Evolutionary conservation across 2,329 filamentous ascomycete species (phyloP).

Genomic region (Huntiella omanensis): DNA sequence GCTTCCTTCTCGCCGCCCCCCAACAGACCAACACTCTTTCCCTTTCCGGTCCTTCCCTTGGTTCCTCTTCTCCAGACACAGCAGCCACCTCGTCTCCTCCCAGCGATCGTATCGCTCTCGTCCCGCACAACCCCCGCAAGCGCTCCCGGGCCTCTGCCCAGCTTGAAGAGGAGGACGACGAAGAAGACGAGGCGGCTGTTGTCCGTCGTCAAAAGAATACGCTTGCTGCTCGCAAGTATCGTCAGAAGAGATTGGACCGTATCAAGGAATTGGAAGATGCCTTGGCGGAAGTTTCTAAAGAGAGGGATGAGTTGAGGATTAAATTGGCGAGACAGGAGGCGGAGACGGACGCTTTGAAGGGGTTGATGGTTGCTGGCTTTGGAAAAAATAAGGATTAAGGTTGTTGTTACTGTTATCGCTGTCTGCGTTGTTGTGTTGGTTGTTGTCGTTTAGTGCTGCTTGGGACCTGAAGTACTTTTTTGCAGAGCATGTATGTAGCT

Average conservation of each 20-base stretch:
- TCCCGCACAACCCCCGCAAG: constrained; percentile 1
- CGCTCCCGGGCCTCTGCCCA: constrained; percentile 5
- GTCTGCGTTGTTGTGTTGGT: not conserved
- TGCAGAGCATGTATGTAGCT: not conserved
- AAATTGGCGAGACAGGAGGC: constrained; percentile 45
- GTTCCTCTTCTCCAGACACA: not conserved
- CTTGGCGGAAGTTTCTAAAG: constrained; percentile 37
- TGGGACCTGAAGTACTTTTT: not conserved
- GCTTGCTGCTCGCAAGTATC: constrained; percentile 51
- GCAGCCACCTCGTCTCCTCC: not conserved
- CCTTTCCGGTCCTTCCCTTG: not conserved
- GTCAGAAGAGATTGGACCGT: constrained; percentile 50
- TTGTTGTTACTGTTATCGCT: not conserved
- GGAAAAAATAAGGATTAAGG: not conserved
- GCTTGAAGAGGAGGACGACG: constrained; percentile 4
- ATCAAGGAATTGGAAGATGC: constrained; percentile 41
- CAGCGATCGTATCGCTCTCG: not conserved
- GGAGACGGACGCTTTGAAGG: constrained; percentile 41
- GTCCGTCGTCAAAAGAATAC: constrained; percentile 42
- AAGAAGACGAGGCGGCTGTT: constrained; percentile 7
- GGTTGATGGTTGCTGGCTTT: constrained; percentile 21
- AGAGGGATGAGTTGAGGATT: constrained; percentile 44
- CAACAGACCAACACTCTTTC: not conserved
- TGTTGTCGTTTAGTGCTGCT: not conserved
- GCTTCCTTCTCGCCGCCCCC: not conserved